Evolutionary conservation across 441 rosid species (phyloP).

Genomic region (Erodium chrysanthum): DNA sequence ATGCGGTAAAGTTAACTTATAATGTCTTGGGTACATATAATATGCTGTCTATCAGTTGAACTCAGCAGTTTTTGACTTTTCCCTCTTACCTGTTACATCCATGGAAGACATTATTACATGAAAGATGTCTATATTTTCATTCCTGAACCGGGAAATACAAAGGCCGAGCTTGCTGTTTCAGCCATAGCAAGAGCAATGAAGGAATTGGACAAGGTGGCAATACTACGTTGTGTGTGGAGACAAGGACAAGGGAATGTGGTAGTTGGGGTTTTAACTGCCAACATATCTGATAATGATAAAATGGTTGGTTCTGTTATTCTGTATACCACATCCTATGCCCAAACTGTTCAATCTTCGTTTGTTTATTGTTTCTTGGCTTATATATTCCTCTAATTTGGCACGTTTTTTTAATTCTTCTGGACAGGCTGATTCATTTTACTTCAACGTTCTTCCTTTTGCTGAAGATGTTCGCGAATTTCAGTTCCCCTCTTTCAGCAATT

Average conservation of each 20-base stretch:
- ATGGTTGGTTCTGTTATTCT: conserved; percentile 37
- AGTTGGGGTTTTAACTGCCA: conserved; percentile 74
- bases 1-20: conserved; percentile 36
- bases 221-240: conserved; percentile 93
- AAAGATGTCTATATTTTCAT: conserved; percentile 75
- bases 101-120: conserved; percentile 73
- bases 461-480: conserved; percentile 92
- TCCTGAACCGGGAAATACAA: conserved; percentile 65
- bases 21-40: conserved; percentile 12
- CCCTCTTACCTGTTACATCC: conserved; percentile 18
- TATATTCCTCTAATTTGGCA: conserved; percentile 13
- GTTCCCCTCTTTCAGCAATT: conserved; percentile 67
- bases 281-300: conserved; percentile 50
- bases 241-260: conserved; percentile 65
- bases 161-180: conserved; percentile 60
- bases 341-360: not conserved
- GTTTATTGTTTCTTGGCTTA: conserved; percentile 11
- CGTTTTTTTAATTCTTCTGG: conserved; percentile 10
- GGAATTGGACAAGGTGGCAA: conserved; percentile 64
- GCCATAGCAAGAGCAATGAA: conserved; percentile 90
- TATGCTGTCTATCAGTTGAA: conserved; percentile 2
- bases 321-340: conserved; percentile 5
- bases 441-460: conserved; percentile 74
- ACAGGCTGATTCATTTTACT: conserved; percentile 90
- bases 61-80: conserved; percentile 14